Conservation (phyloP, 2,329 filamentous ascomycete genomes). For the Cercospora brassicicola region DNA sequence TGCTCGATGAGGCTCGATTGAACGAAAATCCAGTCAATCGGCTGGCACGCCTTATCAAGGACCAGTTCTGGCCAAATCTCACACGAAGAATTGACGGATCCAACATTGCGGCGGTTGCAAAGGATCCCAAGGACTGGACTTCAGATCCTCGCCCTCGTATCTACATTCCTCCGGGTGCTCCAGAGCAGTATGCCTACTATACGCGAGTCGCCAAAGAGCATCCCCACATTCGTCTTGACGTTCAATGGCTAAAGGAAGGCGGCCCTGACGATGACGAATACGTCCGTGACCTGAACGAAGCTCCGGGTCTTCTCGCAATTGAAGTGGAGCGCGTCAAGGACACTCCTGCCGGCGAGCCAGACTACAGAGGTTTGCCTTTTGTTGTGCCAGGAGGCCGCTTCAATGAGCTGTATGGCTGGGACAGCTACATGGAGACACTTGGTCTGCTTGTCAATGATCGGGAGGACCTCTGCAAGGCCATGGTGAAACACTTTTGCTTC, state of each 20-base stretch:
- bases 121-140: slow-evolving; percentile 95
- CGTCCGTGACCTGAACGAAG: slow-evolving; percentile 78
- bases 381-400: slow-evolving; percentile 97
- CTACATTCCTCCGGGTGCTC: slow-evolving; percentile 81
- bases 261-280: slow-evolving; percentile 69
- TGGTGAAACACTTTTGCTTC: slow-evolving; percentile 97
- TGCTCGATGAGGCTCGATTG: slow-evolving; percentile 84
- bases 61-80: slow-evolving; percentile 89
- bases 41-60: slow-evolving; percentile 79
- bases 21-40: slow-evolving; percentile 94
- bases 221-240: slow-evolving; percentile 84
- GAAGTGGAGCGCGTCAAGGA: slow-evolving; percentile 73
- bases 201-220: slow-evolving; percentile 71
- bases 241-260: slow-evolving; percentile 69
- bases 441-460: slow-evolving; percentile 84
- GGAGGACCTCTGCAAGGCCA: slow-evolving; percentile 83
- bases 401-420: slow-evolving; percentile 98
- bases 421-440: slow-evolving; percentile 97
- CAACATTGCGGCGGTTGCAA: slow-evolving; percentile 80
- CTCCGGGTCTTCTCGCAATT: slow-evolving; percentile 84
- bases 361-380: slow-evolving; percentile 79
- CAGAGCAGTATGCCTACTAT: slow-evolving; percentile 90
- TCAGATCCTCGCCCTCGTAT: slow-evolving; percentile 84
- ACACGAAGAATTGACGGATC: slow-evolving; percentile 88
- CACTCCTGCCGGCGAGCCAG: slow-evolving; percentile 66